Percentiles rank a stretch among this genome's conserved stretches.
phyloP scores from a whole-genome alignment of 495 filamentous ascomycete species.

The Penicillium desertorum region DNA sequence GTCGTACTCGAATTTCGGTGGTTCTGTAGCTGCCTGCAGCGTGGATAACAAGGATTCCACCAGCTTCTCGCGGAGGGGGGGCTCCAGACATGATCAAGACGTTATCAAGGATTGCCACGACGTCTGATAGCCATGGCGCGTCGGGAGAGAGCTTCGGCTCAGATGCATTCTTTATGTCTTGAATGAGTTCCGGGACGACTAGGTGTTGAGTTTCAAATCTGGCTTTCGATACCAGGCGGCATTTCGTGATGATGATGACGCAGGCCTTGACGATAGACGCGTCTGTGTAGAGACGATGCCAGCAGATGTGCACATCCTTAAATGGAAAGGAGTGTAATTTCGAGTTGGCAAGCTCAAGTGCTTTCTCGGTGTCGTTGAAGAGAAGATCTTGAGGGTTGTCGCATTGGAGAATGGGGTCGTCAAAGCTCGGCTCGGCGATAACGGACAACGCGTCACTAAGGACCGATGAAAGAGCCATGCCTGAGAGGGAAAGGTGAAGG shows the following conservation, averaged over 20 bases:
- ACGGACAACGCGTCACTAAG: slow-evolving; percentile 29
- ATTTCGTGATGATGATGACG: slow-evolving; percentile 33
- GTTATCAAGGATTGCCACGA: slow-evolving; percentile 71
- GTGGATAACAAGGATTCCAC: slow-evolving; percentile 49
- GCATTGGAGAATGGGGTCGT: slow-evolving; percentile 49
- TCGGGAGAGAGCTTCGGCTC: slow-evolving; percentile 13
- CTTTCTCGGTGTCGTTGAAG: slow-evolving; percentile 33
- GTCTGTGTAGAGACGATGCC: slow-evolving; percentile 77
- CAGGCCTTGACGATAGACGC: slow-evolving; percentile 66
- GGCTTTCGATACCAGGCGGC: slow-evolving; percentile 13
- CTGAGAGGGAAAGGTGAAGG: not conserved
- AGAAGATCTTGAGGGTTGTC: slow-evolving; percentile 29
- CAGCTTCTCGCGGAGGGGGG: slow-evolving; percentile 59
- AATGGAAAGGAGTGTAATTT: slow-evolving; percentile 77
- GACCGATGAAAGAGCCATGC: slow-evolving; percentile 24
- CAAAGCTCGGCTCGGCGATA: slow-evolving; percentile 29
- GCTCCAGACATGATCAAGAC: slow-evolving; percentile 81
- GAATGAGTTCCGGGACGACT: slow-evolving; percentile 16
- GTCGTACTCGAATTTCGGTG: not conserved
- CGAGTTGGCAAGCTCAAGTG: slow-evolving; percentile 48
- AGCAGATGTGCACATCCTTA: slow-evolving; percentile 69
- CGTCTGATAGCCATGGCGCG: slow-evolving; percentile 36
- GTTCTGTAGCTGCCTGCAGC: slow-evolving; percentile 29
- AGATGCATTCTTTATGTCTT: slow-evolving; percentile 12
- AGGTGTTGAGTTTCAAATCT: slow-evolving; percentile 11